A percentile compares a stretch with the other conserved stretches of the same genome.
phyloP scores from a whole-genome alignment of 2,329 filamentous ascomycete species.

The Penicillium sp. region DNA sequence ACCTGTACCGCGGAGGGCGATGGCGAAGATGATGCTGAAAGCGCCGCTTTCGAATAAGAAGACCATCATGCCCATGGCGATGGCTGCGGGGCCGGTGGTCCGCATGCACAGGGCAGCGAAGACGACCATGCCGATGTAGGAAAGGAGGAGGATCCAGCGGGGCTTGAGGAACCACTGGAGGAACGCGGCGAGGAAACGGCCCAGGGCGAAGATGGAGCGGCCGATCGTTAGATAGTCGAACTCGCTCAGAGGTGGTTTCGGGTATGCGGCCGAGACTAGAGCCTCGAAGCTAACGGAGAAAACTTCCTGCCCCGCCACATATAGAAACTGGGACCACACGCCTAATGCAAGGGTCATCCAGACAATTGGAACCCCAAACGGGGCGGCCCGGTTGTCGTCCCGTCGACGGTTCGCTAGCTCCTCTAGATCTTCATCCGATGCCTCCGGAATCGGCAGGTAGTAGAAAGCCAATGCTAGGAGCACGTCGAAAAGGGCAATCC shows the following conservation, averaged over 20 bases:
- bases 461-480: conserved; percentile 64
- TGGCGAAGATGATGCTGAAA: conserved; percentile 64
- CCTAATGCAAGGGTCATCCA: conserved; percentile 62
- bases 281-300: conserved; percentile 54
- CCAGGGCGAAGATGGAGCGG: conserved; percentile 62
- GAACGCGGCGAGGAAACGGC: conserved; percentile 61
- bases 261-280: conserved; percentile 49
- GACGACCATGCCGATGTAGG: conserved; percentile 58
- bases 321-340: conserved; percentile 62
- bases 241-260: conserved; percentile 34
- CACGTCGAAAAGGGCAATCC: conserved; percentile 65
- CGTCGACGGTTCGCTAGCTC: conserved; percentile 58
- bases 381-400: conserved; percentile 53
- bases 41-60: conserved; percentile 66
- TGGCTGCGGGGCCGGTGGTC: conserved; percentile 48
- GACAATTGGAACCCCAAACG: conserved; percentile 55
- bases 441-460: conserved; percentile 66
- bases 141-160: conserved; percentile 60
- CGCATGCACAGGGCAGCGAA: conserved; percentile 59
- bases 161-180: conserved; percentile 61
- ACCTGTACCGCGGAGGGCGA: conserved; percentile 62
- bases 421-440: conserved; percentile 64
- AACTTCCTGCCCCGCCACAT: conserved; percentile 65
- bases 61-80: conserved; percentile 56
- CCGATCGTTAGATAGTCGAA: conserved; percentile 58